Percentiles rank a stretch among this genome's conserved stretches.
These are phyloP conservation scores for Tuber indicum DNA, from an alignment of 495 filamentous ascomycete species.

Conservation along the genomic window DNA sequence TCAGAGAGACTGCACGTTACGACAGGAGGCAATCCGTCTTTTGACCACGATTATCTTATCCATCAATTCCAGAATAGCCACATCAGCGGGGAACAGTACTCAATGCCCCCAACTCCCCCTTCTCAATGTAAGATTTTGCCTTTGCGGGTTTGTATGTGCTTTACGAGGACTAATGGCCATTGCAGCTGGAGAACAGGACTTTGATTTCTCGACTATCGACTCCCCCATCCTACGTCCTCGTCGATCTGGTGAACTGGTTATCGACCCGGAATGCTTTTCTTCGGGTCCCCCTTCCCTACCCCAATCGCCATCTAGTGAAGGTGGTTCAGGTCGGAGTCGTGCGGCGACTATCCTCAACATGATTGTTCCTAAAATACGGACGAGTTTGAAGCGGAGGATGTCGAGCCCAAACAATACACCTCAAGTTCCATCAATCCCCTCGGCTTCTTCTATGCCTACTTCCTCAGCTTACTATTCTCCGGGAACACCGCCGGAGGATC, in stretches of 20 bases:
- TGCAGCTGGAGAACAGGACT: conserved; percentile 36
- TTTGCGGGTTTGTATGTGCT: conserved; percentile 13
- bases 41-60: conserved; percentile 24
- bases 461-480: conserved; percentile 15
- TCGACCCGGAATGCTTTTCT: conserved; percentile 41
- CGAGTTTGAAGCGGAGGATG: conserved; percentile 37
- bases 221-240: conserved; percentile 28
- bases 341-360: conserved; percentile 37
- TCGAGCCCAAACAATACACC: conserved; percentile 30
- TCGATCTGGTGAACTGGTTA: conserved; percentile 30
- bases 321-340: conserved; percentile 20
- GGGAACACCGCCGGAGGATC: conserved; percentile 35
- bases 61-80: conserved; percentile 26
- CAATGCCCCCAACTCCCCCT: conserved; percentile 41
- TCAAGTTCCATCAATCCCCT: conserved; percentile 30
- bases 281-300: conserved; percentile 34
- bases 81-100: conserved; percentile 1
- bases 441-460: conserved; percentile 31
- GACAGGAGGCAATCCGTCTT: conserved; percentile 18
- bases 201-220: conserved; percentile 19
- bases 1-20: conserved; percentile 31
- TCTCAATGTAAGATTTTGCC: conserved; percentile 35
- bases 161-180: conserved; percentile 14
- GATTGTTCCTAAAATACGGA: conserved; percentile 37
- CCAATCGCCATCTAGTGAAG: conserved; percentile 39